phyloP scores from a whole-genome alignment of 1,284 basidiomycete genomes.

The Paramarasmius palmivorus region DNA sequence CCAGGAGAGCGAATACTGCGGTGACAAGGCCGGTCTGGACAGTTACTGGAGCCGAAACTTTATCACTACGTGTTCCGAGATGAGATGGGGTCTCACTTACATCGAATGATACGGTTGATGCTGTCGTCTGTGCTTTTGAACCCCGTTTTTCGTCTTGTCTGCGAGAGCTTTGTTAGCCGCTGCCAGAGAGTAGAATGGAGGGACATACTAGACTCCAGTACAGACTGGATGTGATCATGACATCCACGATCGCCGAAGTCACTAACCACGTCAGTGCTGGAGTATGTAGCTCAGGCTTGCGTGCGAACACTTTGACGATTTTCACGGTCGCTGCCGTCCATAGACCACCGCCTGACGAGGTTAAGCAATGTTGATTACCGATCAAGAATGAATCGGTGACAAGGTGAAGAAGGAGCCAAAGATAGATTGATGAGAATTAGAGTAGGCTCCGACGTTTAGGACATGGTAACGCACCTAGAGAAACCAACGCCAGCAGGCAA shows the following conservation, averaged over 20 bases:
- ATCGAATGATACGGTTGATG: conserved; percentile 45
- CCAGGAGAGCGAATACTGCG: no score
- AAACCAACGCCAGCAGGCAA: conserved; percentile 34
- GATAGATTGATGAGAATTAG: no score
- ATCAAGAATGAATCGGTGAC: background rate
- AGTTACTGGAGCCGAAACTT: no score
- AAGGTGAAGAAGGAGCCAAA: background rate
- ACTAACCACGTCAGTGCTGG: conserved; percentile 50
- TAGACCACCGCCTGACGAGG: conserved; percentile 40
- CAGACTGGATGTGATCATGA: conserved; percentile 45
- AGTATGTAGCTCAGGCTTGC: conserved; percentile 41
- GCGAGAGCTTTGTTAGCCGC: conserved; percentile 1
- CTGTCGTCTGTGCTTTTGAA: conserved; percentile 43
- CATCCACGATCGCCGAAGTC: conserved; percentile 42
- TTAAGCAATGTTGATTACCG: background rate
- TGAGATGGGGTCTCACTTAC: conserved; percentile 23
- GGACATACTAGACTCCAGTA: conserved; percentile 42
- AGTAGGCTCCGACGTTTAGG: no score
- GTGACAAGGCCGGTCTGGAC: no score
- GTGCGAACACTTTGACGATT: conserved; percentile 35
- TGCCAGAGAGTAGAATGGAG: no score
- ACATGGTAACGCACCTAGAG: conserved; percentile 36
- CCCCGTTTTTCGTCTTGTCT: conserved; percentile 44
- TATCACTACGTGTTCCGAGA: no score
- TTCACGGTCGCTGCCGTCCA: conserved; percentile 38